Conservation (phyloP, 2,329 filamentous ascomycete genomes). For the Aspergillus eucalypticola region DNA sequence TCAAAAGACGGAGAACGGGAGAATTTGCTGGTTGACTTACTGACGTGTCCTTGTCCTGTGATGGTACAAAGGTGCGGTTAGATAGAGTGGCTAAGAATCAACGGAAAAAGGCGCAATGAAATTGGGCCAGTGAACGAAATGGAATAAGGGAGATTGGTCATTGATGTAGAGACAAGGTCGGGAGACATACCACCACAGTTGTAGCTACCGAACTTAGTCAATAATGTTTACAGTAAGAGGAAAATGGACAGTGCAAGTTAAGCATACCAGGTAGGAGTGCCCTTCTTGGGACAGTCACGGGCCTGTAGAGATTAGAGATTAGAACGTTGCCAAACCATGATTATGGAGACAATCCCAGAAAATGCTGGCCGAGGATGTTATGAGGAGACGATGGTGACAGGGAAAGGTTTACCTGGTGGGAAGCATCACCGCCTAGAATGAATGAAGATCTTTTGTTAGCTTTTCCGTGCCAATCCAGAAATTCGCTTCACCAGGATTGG, state of each 20-base stretch:
- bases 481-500: background rate
- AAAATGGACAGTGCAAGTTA: background rate
- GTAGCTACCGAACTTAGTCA: slow-evolving; percentile 57
- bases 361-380: background rate
- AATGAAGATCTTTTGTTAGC: slow-evolving; percentile 3
- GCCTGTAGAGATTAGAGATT: slow-evolving; percentile 56
- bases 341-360: background rate
- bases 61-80: slow-evolving; percentile 23
- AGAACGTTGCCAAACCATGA: slow-evolving; percentile 23
- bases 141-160: background rate
- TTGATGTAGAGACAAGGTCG: background rate
- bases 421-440: slow-evolving; percentile 66
- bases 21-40: slow-evolving; percentile 51
- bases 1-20: slow-evolving; percentile 2
- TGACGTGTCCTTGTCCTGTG: slow-evolving; percentile 71
- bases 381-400: background rate
- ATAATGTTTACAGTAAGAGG: background rate
- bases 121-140: background rate
- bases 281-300: slow-evolving; percentile 82
- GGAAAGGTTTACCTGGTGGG: slow-evolving; percentile 67
- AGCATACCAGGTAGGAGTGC: slow-evolving; percentile 76
- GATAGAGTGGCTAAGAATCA: slow-evolving; percentile 1
- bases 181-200: slow-evolving; percentile 72
- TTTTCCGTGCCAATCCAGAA: background rate
- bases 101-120: background rate